Evolutionary conservation across 805 yeast genomes (phyloP).

Genomic region (Barnettozyma sp.): DNA sequence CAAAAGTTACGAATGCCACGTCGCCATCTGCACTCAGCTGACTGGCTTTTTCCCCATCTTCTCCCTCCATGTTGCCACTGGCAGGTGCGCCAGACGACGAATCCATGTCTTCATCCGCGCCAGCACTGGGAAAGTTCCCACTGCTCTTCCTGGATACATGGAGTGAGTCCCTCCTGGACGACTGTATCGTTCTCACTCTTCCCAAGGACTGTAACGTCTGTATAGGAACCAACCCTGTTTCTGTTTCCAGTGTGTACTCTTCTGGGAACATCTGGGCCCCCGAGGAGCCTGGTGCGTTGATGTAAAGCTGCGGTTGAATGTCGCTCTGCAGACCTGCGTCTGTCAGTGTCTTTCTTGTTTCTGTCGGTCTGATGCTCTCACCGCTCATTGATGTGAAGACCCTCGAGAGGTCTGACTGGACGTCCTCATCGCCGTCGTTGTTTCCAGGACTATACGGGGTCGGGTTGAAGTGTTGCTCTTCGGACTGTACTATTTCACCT

Average conservation of each 20-base stretch:
- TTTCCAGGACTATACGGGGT: conserved; percentile 35
- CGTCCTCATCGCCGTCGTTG: conserved; percentile 32
- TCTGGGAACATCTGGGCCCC: conserved; percentile 81
- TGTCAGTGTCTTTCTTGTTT: conserved; percentile 63
- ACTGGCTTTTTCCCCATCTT: conserved; percentile 29
- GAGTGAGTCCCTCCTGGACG: conserved; percentile 14
- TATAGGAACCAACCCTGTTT: conserved; percentile 82
- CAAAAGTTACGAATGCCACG: conserved; percentile 79
- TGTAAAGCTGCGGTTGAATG: conserved; percentile 44
- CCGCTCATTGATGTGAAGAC: conserved; percentile 18
- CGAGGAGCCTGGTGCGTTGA: conserved; percentile 46
- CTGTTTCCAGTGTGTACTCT: conserved; percentile 83
- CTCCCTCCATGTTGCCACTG: not conserved
- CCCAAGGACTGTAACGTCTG: conserved; percentile 64
- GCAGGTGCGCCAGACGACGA: conserved; percentile 23
- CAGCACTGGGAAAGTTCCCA: too few species aligned
- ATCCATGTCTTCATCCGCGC: conserved; percentile 19
- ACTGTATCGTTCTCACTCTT: conserved; percentile 39
- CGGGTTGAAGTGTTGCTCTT: conserved; percentile 21
- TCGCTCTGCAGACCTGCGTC: conserved; percentile 53
- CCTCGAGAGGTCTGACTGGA: conserved; percentile 36
- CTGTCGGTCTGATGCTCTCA: conserved; percentile 43
- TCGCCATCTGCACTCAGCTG: too few species aligned
- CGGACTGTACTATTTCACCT: conserved; percentile 4
- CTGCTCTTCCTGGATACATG: conserved; percentile 21